A percentile compares a stretch with the other conserved stretches of the same genome.
phyloP scores from a whole-genome alignment of 345 rosid species.

The Eutrema heterophyllum region DNA sequence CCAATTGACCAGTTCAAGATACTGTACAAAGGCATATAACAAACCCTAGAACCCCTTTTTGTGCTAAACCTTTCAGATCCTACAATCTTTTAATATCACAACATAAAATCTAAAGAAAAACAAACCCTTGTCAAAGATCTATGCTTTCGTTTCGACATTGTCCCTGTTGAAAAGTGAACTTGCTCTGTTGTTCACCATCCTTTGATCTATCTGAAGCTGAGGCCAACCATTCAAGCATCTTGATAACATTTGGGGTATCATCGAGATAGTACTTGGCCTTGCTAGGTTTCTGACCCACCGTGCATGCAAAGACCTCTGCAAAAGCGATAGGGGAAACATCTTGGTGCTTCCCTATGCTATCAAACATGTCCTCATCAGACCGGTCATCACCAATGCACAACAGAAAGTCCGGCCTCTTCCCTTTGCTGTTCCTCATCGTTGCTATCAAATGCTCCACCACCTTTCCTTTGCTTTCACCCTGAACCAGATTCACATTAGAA shows the following conservation, averaged over 20 bases:
- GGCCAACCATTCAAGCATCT: slow-evolving; percentile 55
- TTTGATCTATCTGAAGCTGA: slow-evolving; percentile 28
- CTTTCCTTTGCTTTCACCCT: slow-evolving; percentile 78
- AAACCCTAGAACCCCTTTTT: slow-evolving; percentile 16
- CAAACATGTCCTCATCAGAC: slow-evolving; percentile 89
- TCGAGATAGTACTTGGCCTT: slow-evolving; percentile 81
- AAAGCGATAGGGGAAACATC: slow-evolving; percentile 35
- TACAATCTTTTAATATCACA: slow-evolving; percentile 28
- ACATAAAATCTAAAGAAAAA: slow-evolving; percentile 16
- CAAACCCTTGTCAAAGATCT: slow-evolving; percentile 30
- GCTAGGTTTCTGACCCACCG: slow-evolving; percentile 87
- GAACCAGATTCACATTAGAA: slow-evolving; percentile 9
- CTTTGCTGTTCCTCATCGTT: slow-evolving; percentile 38
- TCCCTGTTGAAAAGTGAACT: slow-evolving; percentile 15
- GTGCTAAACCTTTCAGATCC: slow-evolving; percentile 19
- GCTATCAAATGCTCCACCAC: slow-evolving; percentile 62
- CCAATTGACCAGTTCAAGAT: slow-evolving; percentile 19
- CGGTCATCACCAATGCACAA: slow-evolving; percentile 81
- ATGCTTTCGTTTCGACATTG: slow-evolving; percentile 20
- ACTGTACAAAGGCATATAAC: slow-evolving; percentile 27
- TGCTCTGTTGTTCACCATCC: slow-evolving; percentile 12
- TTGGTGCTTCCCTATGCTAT: slow-evolving; percentile 47
- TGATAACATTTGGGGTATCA: slow-evolving; percentile 55
- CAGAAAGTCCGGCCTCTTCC: slow-evolving; percentile 60
- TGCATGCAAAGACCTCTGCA: slow-evolving; percentile 64